Percentiles rank a stretch among this genome's conserved stretches.
Conservation (phyloP, 1,139 yeast genomes). For the Groenewaldozyma sp. region DNA sequence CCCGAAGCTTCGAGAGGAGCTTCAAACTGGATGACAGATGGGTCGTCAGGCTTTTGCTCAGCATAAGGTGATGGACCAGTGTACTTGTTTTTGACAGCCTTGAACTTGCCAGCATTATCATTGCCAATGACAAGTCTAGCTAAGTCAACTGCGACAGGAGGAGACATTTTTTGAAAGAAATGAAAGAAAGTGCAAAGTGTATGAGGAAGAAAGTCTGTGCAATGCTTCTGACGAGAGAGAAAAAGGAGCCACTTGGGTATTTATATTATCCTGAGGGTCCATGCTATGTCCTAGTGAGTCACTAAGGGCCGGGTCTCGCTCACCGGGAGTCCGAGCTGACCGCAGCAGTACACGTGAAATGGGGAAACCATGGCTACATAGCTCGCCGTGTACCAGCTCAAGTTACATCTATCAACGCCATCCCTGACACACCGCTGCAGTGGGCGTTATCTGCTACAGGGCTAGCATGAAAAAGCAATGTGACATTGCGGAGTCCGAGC, state of each 20-base stretch:
- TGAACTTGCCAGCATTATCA: background rate
- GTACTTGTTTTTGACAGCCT: constrained; percentile 10
- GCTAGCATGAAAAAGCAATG: too few species aligned
- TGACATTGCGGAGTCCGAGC: too few species aligned
- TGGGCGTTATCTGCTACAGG: too few species aligned
- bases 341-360: too few species aligned
- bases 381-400: too few species aligned
- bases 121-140: constrained; percentile 3
- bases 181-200: background rate
- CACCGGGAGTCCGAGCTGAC: too few species aligned
- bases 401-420: too few species aligned
- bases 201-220: background rate
- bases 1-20: constrained; percentile 15
- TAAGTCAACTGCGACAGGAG: constrained; percentile 5
- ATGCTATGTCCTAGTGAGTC: too few species aligned
- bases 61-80: constrained; percentile 24
- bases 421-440: too few species aligned
- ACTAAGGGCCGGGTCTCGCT: too few species aligned
- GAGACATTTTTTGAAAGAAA: constrained; percentile 4
- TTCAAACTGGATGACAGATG: constrained; percentile 13
- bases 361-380: too few species aligned
- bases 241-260: background rate
- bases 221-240: background rate
- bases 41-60: constrained; percentile 12
- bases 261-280: too few species aligned